Percentiles rank a stretch among this genome's conserved stretches.
Evolutionary conservation across 805 yeast species (phyloP).

Genomic region (Schwanniomyces pseudopolymorphus): DNA sequence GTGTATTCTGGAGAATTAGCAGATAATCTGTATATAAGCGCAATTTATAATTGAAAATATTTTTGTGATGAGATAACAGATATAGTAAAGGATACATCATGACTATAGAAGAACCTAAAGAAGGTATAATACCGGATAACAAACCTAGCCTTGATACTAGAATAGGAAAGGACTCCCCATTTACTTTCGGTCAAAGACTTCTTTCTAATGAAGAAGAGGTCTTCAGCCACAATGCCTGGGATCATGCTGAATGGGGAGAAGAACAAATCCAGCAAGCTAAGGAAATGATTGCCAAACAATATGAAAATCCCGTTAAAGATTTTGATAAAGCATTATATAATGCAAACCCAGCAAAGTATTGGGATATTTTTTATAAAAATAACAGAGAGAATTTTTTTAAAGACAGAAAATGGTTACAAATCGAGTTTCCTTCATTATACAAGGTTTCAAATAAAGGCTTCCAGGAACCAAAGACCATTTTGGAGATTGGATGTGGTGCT

Average conservation of each 20-base stretch:
- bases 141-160: constrained; percentile 56
- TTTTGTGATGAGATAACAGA: background rate
- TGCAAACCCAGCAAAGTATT: constrained; percentile 84
- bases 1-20: background rate
- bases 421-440: constrained; percentile 86
- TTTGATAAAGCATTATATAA: constrained; percentile 79
- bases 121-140: constrained; percentile 13
- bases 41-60: background rate
- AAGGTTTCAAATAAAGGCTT: constrained; percentile 67
- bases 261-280: constrained; percentile 79
- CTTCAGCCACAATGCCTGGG: constrained; percentile 94
- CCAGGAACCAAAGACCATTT: constrained; percentile 66
- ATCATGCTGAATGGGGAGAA: constrained; percentile 96
- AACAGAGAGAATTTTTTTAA: constrained; percentile 93
- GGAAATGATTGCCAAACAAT: constrained; percentile 70
- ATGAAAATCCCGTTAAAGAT: constrained; percentile 81
- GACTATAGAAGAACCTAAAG: background rate
- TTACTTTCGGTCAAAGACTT: constrained; percentile 85
- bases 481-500: constrained; percentile 98
- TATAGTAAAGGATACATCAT: background rate
- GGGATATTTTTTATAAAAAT: constrained; percentile 92
- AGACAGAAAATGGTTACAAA: constrained; percentile 93
- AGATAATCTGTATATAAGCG: background rate
- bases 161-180: constrained; percentile 84
- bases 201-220: constrained; percentile 74